Evolutionary conservation across 2,329 filamentous ascomycete genomes (phyloP), one percentile per base, ranked within the genome.

Genomic region (Aspergillus costaricaensis): DNA sequence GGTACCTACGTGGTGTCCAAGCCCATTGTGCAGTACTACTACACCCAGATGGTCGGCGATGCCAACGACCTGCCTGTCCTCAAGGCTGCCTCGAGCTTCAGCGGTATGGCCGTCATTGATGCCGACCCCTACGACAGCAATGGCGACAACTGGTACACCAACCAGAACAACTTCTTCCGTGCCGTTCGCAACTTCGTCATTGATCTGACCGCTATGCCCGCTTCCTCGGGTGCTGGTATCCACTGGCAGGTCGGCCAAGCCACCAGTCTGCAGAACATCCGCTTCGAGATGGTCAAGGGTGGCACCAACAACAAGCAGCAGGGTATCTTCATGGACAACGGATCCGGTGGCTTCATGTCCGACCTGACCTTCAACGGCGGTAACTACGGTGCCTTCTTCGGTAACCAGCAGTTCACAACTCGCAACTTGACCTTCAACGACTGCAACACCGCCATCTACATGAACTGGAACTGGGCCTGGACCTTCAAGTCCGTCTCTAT

Each of bases 401-500:
- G 92, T 53, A 92, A 88, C 77, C 92, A 96, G 79, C 92, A 96
- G 77, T 95, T 94, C 77, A 94, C 91, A 41, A 89, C 88, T 27
- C 88, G 91, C 67, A 95, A 96, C 77, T 72, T 95, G 73, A 89
- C 84, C 38, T 96, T 96, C 83, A 91, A 90, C 74, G 83, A 85
- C 75, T 93, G 90, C 81, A 84, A 91, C 72, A 96, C 91, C 2
- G 92, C 90, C 63, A 87, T 96, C 65, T 91, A 86, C 79, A 90
- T 95, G 87, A 92, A 92, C 81, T 96, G 92, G 92, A 91, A 94
- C 80, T 96, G 92, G 92, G 82, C 87, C 17, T 96, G 90, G 89
- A 87, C 88, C 48, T 86, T 95, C 77, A 91, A 94, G 73, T 89
- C 86, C 38, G 68, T 96, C 39, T 83, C 79, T 49, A 91, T 96